Base-by-base conservation (phyloP, 2,329 filamentous ascomycete genomes). In the Elsinoe arachidis region DNA sequence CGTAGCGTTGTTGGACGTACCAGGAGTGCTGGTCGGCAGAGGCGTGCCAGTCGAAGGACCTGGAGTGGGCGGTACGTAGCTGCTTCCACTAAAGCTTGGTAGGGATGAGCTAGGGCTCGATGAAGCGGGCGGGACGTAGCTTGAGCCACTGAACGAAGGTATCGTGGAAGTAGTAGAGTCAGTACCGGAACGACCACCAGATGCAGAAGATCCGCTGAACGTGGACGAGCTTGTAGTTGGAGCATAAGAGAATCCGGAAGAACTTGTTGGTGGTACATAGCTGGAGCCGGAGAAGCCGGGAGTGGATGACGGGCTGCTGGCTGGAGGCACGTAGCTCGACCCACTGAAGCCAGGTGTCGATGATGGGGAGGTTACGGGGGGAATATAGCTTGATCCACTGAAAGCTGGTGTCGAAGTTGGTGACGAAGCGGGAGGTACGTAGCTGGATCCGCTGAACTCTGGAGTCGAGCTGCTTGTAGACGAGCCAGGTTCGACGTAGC, bases 31-130 rank as follows among this genome's bases (percentile, higher is more conserved):
- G 34, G n/a, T 53, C 12, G 33, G 49, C 1, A 39, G 37, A 9
- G 34, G 19, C 2, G 34, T 53, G 34, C 33, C 33, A 17, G 49
- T 53, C 33, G 49, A 53, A 14, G 49, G 19, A 23, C 49, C 33
- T n/a, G 34, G 34, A 6, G 34, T 53, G 10, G 49, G 49, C 5
- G 49, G 49, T 7, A 53, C 49, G 49, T 53, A 53, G 34, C 49
- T 53, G 14, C 26, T 38, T 14, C 49, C 34, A 34, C 15, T 38
- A 34, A 53, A 53, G 7, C 15, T 17, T 11, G 49, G 46, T 2
- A 19, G 5, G n/a, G 35, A 35, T 2, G 33, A 52, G 33, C 3
- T 17, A 2, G 47, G 26, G 34, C 26, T 15, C 10, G 49, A 53
- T 2, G 49, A 23, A 3, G 49, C 19, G 2, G 49, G 49, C 3